Percentiles rank a stretch among this genome's conserved stretches.
phyloP scores from a whole-genome alignment of 2,329 filamentous ascomycete species.

The Dryadomyces quercus-mongolicae region DNA sequence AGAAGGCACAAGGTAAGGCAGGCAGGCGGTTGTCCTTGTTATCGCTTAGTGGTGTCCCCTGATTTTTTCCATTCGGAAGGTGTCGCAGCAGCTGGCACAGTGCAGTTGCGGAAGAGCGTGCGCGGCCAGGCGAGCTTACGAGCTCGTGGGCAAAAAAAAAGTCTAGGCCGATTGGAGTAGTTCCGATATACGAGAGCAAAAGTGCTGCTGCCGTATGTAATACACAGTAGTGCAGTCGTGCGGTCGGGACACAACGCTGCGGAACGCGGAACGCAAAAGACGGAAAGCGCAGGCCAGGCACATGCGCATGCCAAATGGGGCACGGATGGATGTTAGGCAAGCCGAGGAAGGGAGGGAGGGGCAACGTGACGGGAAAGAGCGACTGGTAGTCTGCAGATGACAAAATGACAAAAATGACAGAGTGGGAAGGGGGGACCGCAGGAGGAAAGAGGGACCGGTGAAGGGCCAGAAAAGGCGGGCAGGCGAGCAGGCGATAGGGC shows the following conservation, averaged over 20 bases:
- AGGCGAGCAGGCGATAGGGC: not conserved
- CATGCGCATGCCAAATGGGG: not conserved
- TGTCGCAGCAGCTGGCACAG: not conserved
- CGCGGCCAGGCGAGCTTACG: too few relatives aligned
- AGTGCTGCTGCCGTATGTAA: not conserved
- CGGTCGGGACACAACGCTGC: not conserved
- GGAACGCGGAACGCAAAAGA: not conserved
- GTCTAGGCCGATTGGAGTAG: too few relatives aligned
- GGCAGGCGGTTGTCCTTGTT: not conserved
- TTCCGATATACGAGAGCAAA: too few relatives aligned
- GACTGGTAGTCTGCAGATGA: not conserved
- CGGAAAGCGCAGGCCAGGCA: not conserved
- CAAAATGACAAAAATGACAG: not conserved
- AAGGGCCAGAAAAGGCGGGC: too few relatives aligned
- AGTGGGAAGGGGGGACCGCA: too few relatives aligned
- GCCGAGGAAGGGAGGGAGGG: not conserved
- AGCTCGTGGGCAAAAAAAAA: too few relatives aligned
- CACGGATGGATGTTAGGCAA: not conserved
- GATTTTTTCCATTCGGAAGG: not conserved
- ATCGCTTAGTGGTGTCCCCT: not conserved
- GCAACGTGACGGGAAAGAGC: not conserved
- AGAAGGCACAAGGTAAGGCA: not conserved
- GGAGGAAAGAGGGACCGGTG: too few relatives aligned
- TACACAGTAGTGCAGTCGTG: not conserved
- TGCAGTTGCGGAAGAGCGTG: not conserved